These are phyloP conservation scores for Zizania latifolia DNA, from an alignment of 176 grass and related monocot species.

Conservation along the genomic window DNA sequence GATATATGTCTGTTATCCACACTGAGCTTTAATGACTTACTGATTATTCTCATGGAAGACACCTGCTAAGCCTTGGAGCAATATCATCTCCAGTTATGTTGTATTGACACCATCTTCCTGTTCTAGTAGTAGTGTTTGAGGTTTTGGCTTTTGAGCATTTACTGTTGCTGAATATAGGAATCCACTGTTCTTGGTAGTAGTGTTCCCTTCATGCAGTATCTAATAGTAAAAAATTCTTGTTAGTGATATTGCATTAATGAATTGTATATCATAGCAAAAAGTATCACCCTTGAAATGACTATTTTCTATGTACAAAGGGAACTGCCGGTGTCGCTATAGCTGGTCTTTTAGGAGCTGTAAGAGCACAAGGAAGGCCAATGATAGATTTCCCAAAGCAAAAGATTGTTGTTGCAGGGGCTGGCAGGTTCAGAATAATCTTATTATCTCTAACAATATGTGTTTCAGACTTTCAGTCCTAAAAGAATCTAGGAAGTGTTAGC, in stretches of 20 bases:
- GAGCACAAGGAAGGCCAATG: conserved; percentile 95
- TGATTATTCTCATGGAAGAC: neutral
- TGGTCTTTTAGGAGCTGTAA: conserved; percentile 92
- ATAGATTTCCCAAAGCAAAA: conserved; percentile 98
- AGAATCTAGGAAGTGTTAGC: conserved; percentile 7
- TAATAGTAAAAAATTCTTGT: neutral
- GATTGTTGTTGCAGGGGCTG: conserved; percentile 98
- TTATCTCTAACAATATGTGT: neutral
- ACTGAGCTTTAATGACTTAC: neutral
- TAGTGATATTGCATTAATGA: neutral
- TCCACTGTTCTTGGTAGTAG: neutral
- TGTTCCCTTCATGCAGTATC: neutral
- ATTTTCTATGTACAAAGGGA: conserved; percentile 57
- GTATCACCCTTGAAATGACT: conserved; percentile 12
- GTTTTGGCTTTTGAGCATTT: conserved; percentile 9
- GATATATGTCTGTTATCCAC: neutral
- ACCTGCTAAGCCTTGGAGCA: neutral
- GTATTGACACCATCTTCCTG: neutral
- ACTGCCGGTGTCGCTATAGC: conserved; percentile 99
- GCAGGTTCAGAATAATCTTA: conserved; percentile 50
- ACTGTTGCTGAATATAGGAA: neutral
- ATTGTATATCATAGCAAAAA: neutral
- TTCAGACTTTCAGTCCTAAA: neutral
- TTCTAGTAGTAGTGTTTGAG: neutral
- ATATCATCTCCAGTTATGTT: neutral